Evolutionary conservation across 2,329 filamentous ascomycete genomes (phyloP).

Genomic region (Cladosporium sp.): DNA sequence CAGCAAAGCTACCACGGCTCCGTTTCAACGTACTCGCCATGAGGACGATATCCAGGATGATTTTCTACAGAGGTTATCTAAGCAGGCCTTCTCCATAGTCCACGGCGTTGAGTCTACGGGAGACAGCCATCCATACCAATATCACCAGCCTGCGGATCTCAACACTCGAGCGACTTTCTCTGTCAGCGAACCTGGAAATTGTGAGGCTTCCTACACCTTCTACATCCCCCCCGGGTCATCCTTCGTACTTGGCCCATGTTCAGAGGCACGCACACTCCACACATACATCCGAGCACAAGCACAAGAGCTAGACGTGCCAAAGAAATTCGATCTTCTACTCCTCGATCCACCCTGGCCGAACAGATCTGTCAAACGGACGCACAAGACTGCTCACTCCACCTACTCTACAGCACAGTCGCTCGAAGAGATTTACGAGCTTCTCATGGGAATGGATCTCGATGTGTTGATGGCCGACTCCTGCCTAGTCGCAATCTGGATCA

Average conservation of each 20-base stretch:
- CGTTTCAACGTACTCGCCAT: no score
- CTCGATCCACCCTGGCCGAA: slow-evolving; percentile 84
- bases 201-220: slow-evolving; percentile 23
- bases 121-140: neutral
- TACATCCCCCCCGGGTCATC: slow-evolving; percentile 53
- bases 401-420: slow-evolving; percentile 45
- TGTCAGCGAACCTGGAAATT: neutral
- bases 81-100: neutral
- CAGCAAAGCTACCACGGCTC: neutral
- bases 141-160: neutral
- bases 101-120: neutral
- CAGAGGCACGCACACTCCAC: slow-evolving; percentile 41
- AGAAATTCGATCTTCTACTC: slow-evolving; percentile 66
- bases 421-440: slow-evolving; percentile 47
- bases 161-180: neutral
- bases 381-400: slow-evolving; percentile 40
- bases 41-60: neutral
- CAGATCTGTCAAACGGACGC: slow-evolving; percentile 66
- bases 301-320: slow-evolving; percentile 45
- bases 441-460: slow-evolving; percentile 51
- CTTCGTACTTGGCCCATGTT: slow-evolving; percentile 54
- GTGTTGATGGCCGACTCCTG: slow-evolving; percentile 56
- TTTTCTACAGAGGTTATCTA: neutral
- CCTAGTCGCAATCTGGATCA: slow-evolving; percentile 74
- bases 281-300: slow-evolving; percentile 41